Evolutionary conservation across 2,329 filamentous ascomycete genomes (phyloP), one percentile per base, ranked within the genome.

Genomic region (Cadophora sp.): DNA sequence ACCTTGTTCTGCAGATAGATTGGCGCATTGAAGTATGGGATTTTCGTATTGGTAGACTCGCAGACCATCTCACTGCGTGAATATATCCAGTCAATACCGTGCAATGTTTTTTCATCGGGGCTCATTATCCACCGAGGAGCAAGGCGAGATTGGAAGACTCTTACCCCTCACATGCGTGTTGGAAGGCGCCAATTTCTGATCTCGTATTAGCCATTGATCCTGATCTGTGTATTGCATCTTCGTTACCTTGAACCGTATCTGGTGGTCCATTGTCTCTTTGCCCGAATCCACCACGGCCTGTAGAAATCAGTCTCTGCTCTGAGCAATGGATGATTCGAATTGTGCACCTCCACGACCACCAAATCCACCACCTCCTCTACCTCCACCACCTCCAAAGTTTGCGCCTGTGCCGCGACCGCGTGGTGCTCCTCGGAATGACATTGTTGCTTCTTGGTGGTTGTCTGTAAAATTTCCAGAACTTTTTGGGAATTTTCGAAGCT

Each of bases 1-100:
- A 72, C 92, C 87, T 98, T 99, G 86, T 98, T 99, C 87, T 98
- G 95, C 77, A 98, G 91, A 84, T 96, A 99, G 81, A 99, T 97
- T 75, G 94, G 94, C 70, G 96, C 96, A 85, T 97, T 98, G 91
- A 99, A 99, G 85, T 97, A 97, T 71, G 96, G 96, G 73, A 99
- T 91, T 84, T 98, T 98, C 76, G 91, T 85, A 86, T 97, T 98
- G 82, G 92, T 91, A 75, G 92, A 97, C 82, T 94, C 91, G 91
- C 95, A 97, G 76, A 99, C 91, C 87, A 99, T 96, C 83, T 99
- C 96, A 22, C 53, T 58, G 29, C 31, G 31, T n/a, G 31, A 11
- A 34, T 37, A n/a, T 22, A 11, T 37, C 29, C 29, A 37, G 31
- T 58, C 29, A 58, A 29, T 34, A 58, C 37, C 24, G 29, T 19